phyloP scores from a whole-genome alignment of 2,329 filamentous ascomycete species.

The Fusarium sp. region DNA sequence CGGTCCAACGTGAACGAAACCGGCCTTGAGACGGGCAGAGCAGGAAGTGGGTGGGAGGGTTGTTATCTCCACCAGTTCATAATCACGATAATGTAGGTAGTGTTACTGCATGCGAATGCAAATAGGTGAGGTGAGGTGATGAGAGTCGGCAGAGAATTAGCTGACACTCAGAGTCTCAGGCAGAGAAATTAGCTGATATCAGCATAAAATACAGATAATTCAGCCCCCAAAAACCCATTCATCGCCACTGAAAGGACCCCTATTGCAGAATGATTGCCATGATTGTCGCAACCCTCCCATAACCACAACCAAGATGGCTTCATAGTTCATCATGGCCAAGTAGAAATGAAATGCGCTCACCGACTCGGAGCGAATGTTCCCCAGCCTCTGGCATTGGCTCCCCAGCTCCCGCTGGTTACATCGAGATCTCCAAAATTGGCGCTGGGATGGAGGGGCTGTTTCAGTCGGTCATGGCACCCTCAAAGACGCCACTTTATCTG shows the following conservation, averaged over 20 bases:
- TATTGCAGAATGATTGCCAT: conserved; percentile 18
- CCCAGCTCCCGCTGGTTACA: conserved; percentile 3
- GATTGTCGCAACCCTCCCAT: conserved; percentile 13
- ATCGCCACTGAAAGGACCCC: conserved; percentile 27
- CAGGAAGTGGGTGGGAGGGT: conserved; percentile 28
- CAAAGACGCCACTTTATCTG: conserved; percentile 32
- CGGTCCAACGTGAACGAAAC: conserved; percentile 10
- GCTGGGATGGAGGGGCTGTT: conserved; percentile 4
- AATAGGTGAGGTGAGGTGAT: not conserved
- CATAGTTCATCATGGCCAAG: conserved; percentile 16
- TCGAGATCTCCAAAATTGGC: conserved; percentile 22
- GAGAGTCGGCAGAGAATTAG: not conserved
- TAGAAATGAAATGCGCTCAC: conserved; percentile 19
- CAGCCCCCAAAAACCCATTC: not conserved
- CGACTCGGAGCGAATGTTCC: conserved; percentile 43
- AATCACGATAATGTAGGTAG: not conserved
- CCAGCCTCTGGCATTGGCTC: conserved; percentile 13
- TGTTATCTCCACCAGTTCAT: conserved; percentile 34
- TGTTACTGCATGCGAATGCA: not conserved
- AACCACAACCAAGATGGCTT: not conserved
- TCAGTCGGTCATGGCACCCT: conserved; percentile 33
- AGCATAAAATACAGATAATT: not conserved
- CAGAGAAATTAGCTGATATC: too few relatives aligned
- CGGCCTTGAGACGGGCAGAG: conserved; percentile 5
- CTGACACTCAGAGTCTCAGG: not conserved